Evolutionary conservation across 2,329 filamentous ascomycete species (phyloP).

Genomic region (Alternaria longipes): DNA sequence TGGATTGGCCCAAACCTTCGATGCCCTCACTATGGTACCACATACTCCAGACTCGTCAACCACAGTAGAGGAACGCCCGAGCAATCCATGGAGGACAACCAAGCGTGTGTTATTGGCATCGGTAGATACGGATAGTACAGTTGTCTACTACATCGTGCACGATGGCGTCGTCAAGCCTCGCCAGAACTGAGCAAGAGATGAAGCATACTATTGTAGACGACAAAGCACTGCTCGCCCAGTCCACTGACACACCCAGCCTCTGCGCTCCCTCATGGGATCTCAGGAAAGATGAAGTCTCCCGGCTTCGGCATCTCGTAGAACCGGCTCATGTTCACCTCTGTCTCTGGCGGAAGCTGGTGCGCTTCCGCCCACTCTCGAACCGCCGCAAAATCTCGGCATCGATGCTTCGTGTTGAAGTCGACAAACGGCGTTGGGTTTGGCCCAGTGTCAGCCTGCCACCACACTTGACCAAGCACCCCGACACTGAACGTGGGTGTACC

Average conservation of each 20-base stretch:
- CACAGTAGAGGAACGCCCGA: conserved; percentile 16
- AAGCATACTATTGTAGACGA: conserved; percentile 4
- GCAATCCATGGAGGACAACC: conserved; percentile 55
- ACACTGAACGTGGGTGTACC: conserved; percentile 38
- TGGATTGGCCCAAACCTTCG: conserved; percentile 74
- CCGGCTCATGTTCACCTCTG: conserved; percentile 51
- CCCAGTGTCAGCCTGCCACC: conserved; percentile 58
- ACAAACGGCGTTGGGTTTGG: conserved; percentile 64
- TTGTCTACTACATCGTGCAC: conserved; percentile 86
- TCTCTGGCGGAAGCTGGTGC: conserved; percentile 58
- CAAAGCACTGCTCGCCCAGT: conserved; percentile 6
- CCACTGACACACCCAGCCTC: conserved; percentile 22
- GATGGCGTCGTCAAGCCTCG: conserved; percentile 87
- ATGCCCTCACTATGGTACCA: conserved; percentile 60
- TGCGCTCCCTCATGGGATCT: conserved; percentile 35
- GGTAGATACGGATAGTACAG: conserved; percentile 80
- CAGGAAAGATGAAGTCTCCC: conserved; percentile 40
- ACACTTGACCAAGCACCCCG: conserved; percentile 69
- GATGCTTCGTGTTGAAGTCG: conserved; percentile 65
- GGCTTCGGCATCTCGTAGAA: conserved; percentile 55
- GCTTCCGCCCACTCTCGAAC: conserved; percentile 64
- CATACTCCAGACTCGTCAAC: conserved; percentile 40
- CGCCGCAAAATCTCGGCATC: conserved; percentile 46
- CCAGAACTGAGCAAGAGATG: conserved; percentile 68
- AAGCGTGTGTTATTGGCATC: conserved; percentile 80